Base-by-base conservation (phyloP, 2,329 filamentous ascomycete genomes). In the Fragosphaeria purpurea region DNA sequence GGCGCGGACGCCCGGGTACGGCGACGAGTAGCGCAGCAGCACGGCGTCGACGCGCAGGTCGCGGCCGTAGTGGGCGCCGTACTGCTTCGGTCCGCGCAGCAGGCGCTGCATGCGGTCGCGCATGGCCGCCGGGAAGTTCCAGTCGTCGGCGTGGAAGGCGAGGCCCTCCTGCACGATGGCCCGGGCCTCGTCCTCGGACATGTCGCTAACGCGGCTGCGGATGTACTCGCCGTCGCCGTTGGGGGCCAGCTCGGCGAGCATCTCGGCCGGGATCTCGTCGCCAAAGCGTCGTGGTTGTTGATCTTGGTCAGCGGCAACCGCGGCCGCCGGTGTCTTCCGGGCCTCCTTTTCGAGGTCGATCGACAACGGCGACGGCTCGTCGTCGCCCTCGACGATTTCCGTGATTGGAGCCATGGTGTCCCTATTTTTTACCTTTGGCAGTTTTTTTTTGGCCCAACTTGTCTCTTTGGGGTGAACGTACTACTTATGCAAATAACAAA, bases 41-140 rank as follows among this genome's bases (percentile, higher is more conserved):
- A 60, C 62, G 50, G 69, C 68, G 46, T 71, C 67, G 46, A 69
- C 62, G 38, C 67, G 58, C 48, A 71, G 53, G 53, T 71, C 69
- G 7, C 67, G 64, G 46, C 67, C 68, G 47, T 69, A 71, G 35
- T 62, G 63, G 7, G 67, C 63, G 6, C 68, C 69, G 52, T 71
- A 72, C 0, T 56, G 46, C 52, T 72, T 69, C 1, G 60, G 62
- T 0, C 68, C 69, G 9, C 62, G 53, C 2, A 72, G 55, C 1
- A 71, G 60, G n/a, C 57, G 58, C 48, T 58, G 55, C 66, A 72
- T 70, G 13, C 67, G 66, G n/a, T 62, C 62, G 31, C 67, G 60
- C 68, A 70, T 71, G 5, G 68, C 66, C 2, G 62, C 57, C 0
- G 69, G 69, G 40, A 72, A 71, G 56, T 71, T 70, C 67, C 68